These are phyloP conservation scores for Lentinula lateritia DNA, from an alignment of 768 basidiomycete genomes.

Conservation along the genomic window DNA sequence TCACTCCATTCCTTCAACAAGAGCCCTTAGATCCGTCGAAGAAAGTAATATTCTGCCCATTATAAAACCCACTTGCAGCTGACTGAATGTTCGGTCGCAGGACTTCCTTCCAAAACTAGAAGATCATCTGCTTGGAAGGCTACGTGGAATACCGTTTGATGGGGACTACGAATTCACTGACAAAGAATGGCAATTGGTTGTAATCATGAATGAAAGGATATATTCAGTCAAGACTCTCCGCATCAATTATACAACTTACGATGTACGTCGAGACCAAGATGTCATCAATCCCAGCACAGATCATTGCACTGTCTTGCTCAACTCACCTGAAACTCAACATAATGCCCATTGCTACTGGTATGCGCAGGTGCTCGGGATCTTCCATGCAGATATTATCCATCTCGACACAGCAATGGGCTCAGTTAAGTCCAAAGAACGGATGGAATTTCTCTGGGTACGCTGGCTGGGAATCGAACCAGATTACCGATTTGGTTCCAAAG, in stretches of 20 bases:
- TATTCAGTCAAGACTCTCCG: not conserved
- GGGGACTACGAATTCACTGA: constrained; percentile 12
- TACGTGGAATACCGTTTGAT: constrained; percentile 10
- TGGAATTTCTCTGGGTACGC: constrained; percentile 33
- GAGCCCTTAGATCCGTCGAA: no score
- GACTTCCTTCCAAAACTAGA: constrained; percentile 21
- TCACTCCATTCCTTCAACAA: no score
- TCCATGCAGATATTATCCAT: constrained; percentile 15
- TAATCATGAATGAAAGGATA: constrained; percentile 14
- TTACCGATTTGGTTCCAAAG: constrained; percentile 10
- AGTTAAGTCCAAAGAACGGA: not conserved
- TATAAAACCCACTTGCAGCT: not conserved
- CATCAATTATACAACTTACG: not conserved
- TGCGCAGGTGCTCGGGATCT: constrained; percentile 14
- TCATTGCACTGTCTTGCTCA: constrained; percentile 20
- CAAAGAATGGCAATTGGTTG: constrained; percentile 9
- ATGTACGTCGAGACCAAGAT: constrained; percentile 27
- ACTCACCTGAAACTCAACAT: constrained; percentile 1
- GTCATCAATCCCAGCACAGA: constrained; percentile 19
- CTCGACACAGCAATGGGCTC: not conserved
- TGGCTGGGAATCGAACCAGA: constrained; percentile 27
- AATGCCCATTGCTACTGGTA: constrained; percentile 19
- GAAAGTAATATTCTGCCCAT: no score
- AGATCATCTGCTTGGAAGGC: constrained; percentile 22
- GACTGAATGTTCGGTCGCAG: constrained; percentile 7